Evolutionary conservation across 2,329 filamentous ascomycete species (phyloP).

Genomic region (Epichloe gansuensis): DNA sequence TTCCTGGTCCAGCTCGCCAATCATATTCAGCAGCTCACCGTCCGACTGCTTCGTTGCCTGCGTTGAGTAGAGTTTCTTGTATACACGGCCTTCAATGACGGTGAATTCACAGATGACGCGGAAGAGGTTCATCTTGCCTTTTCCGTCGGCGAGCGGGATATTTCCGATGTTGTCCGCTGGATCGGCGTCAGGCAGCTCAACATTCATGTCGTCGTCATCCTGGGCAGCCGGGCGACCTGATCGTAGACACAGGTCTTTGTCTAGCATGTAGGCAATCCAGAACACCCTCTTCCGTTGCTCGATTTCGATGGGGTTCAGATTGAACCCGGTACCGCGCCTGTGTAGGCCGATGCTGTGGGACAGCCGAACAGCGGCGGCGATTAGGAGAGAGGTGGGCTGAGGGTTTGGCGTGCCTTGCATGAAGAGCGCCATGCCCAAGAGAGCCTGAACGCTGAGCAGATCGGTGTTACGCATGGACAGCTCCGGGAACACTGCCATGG

Average conservation of each 20-base stretch:
- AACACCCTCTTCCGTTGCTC: conserved; percentile 67
- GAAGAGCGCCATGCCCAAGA: conserved; percentile 88
- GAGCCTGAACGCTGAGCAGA: conserved; percentile 82
- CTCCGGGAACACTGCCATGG: conserved; percentile 84
- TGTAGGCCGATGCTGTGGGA: conserved; percentile 92
- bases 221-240: conserved; percentile 48
- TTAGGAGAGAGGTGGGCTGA: conserved; percentile 81
- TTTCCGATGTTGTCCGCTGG: conserved; percentile 89
- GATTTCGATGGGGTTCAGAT: conserved; percentile 83
- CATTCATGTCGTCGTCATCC: conserved; percentile 72
- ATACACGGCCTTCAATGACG: conserved; percentile 85
- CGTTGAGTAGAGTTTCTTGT: conserved; percentile 84
- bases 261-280: conserved; percentile 53
- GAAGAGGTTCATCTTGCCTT: conserved; percentile 90
- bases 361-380: conserved; percentile 79
- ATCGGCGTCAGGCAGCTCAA: conserved; percentile 83
- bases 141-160: conserved; percentile 77
- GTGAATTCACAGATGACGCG: conserved; percentile 84
- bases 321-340: conserved; percentile 85
- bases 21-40: conserved; percentile 86
- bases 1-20: conserved; percentile 81
- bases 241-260: conserved; percentile 49
- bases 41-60: conserved; percentile 85
- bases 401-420: conserved; percentile 94
- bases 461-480: conserved; percentile 94